Evolutionary conservation across 257 asterid genomes (phyloP).

Genomic region (Nicotiana tomentosiformis): DNA sequence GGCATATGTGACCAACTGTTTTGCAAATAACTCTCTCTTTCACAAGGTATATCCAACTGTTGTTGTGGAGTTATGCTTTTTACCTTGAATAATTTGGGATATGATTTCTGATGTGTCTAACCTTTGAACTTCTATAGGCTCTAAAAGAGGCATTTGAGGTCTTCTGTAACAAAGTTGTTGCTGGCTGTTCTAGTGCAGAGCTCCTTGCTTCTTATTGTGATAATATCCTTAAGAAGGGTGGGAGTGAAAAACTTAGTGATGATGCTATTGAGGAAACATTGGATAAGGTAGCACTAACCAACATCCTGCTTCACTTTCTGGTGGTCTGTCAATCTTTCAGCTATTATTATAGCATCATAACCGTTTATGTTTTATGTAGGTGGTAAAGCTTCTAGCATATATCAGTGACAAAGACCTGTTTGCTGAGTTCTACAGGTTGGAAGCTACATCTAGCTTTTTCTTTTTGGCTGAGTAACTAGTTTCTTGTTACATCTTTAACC

Average conservation of each 20-base stretch:
- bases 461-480: background rate
- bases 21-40: constrained; percentile 31
- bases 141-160: constrained; percentile 50
- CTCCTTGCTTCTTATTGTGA: constrained; percentile 46
- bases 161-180: constrained; percentile 43
- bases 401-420: constrained; percentile 54
- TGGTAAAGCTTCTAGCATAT: constrained; percentile 39
- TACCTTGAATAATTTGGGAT: background rate
- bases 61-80: background rate
- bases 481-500: constrained; percentile 1
- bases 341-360: background rate
- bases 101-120: background rate
- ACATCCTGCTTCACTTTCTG: background rate
- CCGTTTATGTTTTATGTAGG: constrained; percentile 16
- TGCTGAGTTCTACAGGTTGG: constrained; percentile 48
- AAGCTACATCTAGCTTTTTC: background rate
- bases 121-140: constrained; percentile 24
- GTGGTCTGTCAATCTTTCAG: background rate
- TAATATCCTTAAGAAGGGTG: constrained; percentile 48
- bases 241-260: constrained; percentile 40
- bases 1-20: constrained; percentile 36
- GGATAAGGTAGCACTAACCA: constrained; percentile 34
- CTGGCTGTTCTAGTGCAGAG: constrained; percentile 44
- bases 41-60: constrained; percentile 32
- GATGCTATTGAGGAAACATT: constrained; percentile 48